Conservation (phyloP, 2,329 filamentous ascomycete species). For the Aspergillus pseudoglaucus region DNA sequence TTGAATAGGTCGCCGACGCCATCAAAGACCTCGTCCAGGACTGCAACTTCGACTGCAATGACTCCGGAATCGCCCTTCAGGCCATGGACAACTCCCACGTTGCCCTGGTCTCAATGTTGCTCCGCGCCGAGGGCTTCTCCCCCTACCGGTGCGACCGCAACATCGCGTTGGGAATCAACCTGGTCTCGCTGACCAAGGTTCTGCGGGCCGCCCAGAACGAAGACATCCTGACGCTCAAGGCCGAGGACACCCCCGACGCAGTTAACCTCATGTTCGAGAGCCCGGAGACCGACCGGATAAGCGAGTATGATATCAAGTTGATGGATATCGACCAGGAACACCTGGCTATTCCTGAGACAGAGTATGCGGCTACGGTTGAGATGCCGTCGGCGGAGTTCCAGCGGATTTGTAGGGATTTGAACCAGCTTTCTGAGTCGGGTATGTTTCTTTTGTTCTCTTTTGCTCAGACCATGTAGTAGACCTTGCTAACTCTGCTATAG, state of each 20-base stretch:
- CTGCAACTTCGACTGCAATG: slow-evolving; percentile 99
- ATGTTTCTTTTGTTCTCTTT: slow-evolving; percentile 29
- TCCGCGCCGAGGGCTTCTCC: slow-evolving; percentile 89
- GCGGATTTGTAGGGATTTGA: slow-evolving; percentile 88
- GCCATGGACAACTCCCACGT: slow-evolving; percentile 99
- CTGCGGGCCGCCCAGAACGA: slow-evolving; percentile 90
- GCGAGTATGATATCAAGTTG: slow-evolving; percentile 99
- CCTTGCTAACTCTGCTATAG: slow-evolving; percentile 40
- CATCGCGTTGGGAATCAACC: slow-evolving; percentile 95
- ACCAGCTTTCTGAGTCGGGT: slow-evolving; percentile 93
- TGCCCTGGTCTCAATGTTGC: slow-evolving; percentile 96
- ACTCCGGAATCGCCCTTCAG: slow-evolving; percentile 94
- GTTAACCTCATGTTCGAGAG: slow-evolving; percentile 96
- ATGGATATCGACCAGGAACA: slow-evolving; percentile 99
- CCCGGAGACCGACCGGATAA: slow-evolving; percentile 77
- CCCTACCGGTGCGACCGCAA: slow-evolving; percentile 98
- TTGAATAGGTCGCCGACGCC: slow-evolving; percentile 78
- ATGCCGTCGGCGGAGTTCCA: slow-evolving; percentile 90
- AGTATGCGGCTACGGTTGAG: slow-evolving; percentile 83
- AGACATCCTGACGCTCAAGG: slow-evolving; percentile 93
- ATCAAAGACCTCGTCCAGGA: slow-evolving; percentile 99
- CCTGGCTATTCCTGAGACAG: slow-evolving; percentile 96
- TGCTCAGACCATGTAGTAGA: too few species aligned
- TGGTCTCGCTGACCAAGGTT: slow-evolving; percentile 93
- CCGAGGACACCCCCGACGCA: slow-evolving; percentile 90